Base-by-base conservation (phyloP, 345 rosid species). In the Lepidium sativum region DNA sequence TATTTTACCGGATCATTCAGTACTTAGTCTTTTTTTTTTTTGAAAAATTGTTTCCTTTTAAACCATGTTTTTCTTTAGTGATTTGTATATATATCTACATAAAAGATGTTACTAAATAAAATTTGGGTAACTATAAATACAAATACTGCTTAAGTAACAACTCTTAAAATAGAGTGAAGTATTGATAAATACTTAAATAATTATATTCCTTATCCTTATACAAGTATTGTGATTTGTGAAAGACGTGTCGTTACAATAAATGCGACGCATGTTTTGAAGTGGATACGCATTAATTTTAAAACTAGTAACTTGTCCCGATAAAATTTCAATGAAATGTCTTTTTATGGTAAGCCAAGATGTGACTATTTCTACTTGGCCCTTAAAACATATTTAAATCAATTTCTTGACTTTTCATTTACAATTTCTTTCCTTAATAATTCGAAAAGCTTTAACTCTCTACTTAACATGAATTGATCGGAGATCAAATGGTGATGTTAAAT, bases 221-320 rank as follows among this genome's bases (percentile, higher is more conserved):
- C 18, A 13, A 38, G 20, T 6, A 16, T 45, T 16, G 40, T 56
- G 64, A 47, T 12, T 45, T 16, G 40, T 56, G 64, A 47, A 47
- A 31, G 32, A 25, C 50, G 25, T 68, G 52, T 41, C 29, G 3
- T 17, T 48, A 42, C 42, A 15, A 33, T 35, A 52, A 20, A 52
- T 60, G 74, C 48, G 15, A 42, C 31, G 39, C 74, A 69, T 69
- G 68, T 60, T 23, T 52, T 69, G 54, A 60, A 60, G 38, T 60
- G 25, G 67, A 69, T 69, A 60, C 40, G 61, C 67, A 60, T 31
- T 51, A 41, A 33, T 32, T 32, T 5, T 27, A 33, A 51, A 69
- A 42, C 33, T 50, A 40, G 27, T 41, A 50, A 69, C 44, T 59
- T 68, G 18, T 50, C 53, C 67, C 73, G 37, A 20, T 60, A 32